Conservation (phyloP, 106 monocot genomes). For the Chionographis japonica region DNA sequence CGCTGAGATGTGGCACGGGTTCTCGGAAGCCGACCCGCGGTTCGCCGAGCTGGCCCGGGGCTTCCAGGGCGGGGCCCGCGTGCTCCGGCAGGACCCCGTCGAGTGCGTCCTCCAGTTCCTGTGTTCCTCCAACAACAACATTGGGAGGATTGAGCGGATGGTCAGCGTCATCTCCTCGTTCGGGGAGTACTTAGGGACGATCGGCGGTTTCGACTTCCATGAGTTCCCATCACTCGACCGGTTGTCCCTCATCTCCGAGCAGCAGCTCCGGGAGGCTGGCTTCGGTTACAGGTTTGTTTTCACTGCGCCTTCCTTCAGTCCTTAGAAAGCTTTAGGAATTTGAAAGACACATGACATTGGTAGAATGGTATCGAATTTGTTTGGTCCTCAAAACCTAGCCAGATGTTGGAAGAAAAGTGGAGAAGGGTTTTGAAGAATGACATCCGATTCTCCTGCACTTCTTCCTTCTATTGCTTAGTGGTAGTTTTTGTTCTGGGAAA, state of each 20-base stretch:
- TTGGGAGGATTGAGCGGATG: conserved; percentile 89
- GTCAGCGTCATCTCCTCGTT: conserved; percentile 56
- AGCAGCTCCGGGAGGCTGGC: conserved; percentile 73
- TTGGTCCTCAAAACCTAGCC: too few relatives aligned
- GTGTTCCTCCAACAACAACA: conserved; percentile 96
- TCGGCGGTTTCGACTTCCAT: conserved; percentile 67
- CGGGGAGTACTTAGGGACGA: conserved; percentile 60
- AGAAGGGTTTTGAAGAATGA: too few relatives aligned
- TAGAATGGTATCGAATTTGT: too few relatives aligned
- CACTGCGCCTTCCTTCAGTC: neutral
- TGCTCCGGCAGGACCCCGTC: conserved; percentile 89
- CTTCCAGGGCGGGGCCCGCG: conserved; percentile 72
- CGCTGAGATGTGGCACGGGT: conserved; percentile 58
- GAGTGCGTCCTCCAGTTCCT: conserved; percentile 95
- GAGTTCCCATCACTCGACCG: conserved; percentile 69
- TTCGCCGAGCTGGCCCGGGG: conserved; percentile 62
- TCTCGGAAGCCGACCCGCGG: conserved; percentile 45
- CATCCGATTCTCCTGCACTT: too few relatives aligned
- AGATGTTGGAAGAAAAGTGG: too few relatives aligned
- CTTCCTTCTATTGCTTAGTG: too few relatives aligned
- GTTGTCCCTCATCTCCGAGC: conserved; percentile 56
- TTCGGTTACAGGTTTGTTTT: conserved; percentile 83
- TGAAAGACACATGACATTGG: too few relatives aligned
- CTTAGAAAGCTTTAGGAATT: too few relatives aligned
- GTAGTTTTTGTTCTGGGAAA: too few relatives aligned